Evolutionary conservation across 495 filamentous ascomycete species (phyloP).

Genomic region (Aspergillus steynii): DNA sequence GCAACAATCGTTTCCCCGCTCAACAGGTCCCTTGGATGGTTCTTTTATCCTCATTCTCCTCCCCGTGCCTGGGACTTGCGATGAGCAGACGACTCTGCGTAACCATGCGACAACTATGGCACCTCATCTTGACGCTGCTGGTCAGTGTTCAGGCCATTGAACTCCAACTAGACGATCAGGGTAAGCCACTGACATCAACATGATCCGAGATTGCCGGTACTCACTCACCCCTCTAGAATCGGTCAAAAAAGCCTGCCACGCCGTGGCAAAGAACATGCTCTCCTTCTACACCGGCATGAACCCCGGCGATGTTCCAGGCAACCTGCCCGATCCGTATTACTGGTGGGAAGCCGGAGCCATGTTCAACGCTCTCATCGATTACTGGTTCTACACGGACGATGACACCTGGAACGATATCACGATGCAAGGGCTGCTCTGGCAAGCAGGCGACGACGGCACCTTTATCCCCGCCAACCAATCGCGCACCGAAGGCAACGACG

Average conservation of each 20-base stretch:
- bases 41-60: slow-evolving; percentile 1
- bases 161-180: slow-evolving; percentile 18
- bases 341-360: slow-evolving; percentile 83
- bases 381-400: slow-evolving; percentile 82
- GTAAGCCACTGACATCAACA: neutral
- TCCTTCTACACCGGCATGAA: slow-evolving; percentile 69
- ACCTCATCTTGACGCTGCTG: slow-evolving; percentile 14
- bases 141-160: slow-evolving; percentile 22
- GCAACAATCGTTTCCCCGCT: slow-evolving; percentile 3
- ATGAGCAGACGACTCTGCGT: neutral
- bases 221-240: slow-evolving; percentile 35
- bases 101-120: slow-evolving; percentile 21
- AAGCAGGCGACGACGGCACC: slow-evolving; percentile 64
- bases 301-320: slow-evolving; percentile 69
- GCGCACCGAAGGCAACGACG: slow-evolving; percentile 75
- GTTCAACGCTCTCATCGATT: slow-evolving; percentile 77
- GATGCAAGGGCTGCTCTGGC: slow-evolving; percentile 66
- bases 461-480: slow-evolving; percentile 86
- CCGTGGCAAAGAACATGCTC: slow-evolving; percentile 49
- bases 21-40: neutral
- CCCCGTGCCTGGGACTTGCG: neutral
- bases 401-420: slow-evolving; percentile 68
- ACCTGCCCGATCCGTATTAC: slow-evolving; percentile 74
- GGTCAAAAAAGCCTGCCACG: slow-evolving; percentile 45
- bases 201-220: too few relatives aligned